Percentiles rank a stretch among this genome's conserved stretches.
phyloP scores from a whole-genome alignment of 2,329 filamentous ascomycete species.

The Fusarium brevicatenulatum region DNA sequence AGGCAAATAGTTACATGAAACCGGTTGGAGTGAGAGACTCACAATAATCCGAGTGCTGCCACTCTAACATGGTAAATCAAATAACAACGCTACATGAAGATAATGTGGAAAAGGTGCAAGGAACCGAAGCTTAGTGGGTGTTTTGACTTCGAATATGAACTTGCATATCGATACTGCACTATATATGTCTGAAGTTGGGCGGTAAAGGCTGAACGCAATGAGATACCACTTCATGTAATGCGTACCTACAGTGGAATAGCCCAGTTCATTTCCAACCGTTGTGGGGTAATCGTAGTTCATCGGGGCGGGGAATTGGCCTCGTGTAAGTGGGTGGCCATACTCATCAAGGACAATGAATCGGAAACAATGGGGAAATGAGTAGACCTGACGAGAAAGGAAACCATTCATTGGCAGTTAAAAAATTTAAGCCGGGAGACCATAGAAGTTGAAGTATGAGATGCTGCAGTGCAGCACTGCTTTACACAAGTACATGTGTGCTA shows the following conservation, averaged over 20 bases:
- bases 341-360: not conserved
- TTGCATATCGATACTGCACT: not conserved
- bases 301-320: constrained; percentile 21
- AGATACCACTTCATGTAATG: not conserved
- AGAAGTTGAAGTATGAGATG: not conserved
- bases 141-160: not conserved
- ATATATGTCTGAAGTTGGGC: not conserved
- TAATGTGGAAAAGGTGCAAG: not conserved
- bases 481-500: not conserved
- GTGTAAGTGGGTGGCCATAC: constrained; percentile 1
- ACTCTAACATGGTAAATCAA: not conserved
- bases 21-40: not conserved
- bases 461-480: not conserved
- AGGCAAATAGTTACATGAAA: not conserved
- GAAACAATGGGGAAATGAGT: too few species aligned
- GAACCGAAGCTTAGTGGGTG: not conserved
- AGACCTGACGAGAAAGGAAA: not conserved
- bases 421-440: not conserved
- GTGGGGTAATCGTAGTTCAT: constrained; percentile 12
- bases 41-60: not conserved
- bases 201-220: not conserved
- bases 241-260: not conserved
- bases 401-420: not conserved
- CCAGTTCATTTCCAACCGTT: constrained; percentile 1
- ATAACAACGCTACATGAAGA: not conserved